A percentile compares a stretch with the other conserved stretches of the same genome.
phyloP scores from a whole-genome alignment of 1,139 yeast genomes.

The Maudiozyma humilis region DNA sequence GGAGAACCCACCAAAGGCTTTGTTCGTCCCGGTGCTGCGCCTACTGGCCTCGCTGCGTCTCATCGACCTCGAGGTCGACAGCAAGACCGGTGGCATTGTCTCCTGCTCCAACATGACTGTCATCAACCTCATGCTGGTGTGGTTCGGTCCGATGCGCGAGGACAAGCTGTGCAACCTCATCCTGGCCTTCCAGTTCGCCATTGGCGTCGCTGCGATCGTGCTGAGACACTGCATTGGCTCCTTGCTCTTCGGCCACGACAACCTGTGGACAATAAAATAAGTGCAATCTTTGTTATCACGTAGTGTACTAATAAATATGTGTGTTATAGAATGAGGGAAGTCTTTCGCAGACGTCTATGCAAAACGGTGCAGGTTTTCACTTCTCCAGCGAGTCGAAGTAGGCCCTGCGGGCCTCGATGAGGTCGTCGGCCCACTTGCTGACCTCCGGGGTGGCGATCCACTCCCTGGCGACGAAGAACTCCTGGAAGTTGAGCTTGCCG shows the following conservation, averaged over 20 bases:
- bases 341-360: not conserved
- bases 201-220: slow-evolving; percentile 60
- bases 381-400: slow-evolving; percentile 22
- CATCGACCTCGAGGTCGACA: slow-evolving; percentile 35
- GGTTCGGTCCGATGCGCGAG: slow-evolving; percentile 87
- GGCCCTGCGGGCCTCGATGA: slow-evolving; percentile 48
- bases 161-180: slow-evolving; percentile 59
- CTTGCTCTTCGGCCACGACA: slow-evolving; percentile 82
- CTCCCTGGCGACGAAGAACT: slow-evolving; percentile 58
- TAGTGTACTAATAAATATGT: not conserved
- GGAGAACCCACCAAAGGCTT: slow-evolving; percentile 31
- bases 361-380: not conserved
- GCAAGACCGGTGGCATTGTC: slow-evolving; percentile 17
- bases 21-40: slow-evolving; percentile 32
- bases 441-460: slow-evolving; percentile 71
- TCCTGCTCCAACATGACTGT: slow-evolving; percentile 77
- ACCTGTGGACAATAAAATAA: slow-evolving; percentile 37
- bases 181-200: slow-evolving; percentile 49
- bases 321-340: not conserved
- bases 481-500: slow-evolving; percentile 51
- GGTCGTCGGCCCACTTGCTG: slow-evolving; percentile 59
- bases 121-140: slow-evolving; percentile 71
- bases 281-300: too few relatives aligned
- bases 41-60: slow-evolving; percentile 36
- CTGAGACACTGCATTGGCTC: slow-evolving; percentile 83